A percentile compares a stretch with the other conserved stretches of the same genome.
These are phyloP conservation scores for Maudiozyma saulgeensis DNA, from an alignment of 805 yeast species.

Conservation along the genomic window DNA sequence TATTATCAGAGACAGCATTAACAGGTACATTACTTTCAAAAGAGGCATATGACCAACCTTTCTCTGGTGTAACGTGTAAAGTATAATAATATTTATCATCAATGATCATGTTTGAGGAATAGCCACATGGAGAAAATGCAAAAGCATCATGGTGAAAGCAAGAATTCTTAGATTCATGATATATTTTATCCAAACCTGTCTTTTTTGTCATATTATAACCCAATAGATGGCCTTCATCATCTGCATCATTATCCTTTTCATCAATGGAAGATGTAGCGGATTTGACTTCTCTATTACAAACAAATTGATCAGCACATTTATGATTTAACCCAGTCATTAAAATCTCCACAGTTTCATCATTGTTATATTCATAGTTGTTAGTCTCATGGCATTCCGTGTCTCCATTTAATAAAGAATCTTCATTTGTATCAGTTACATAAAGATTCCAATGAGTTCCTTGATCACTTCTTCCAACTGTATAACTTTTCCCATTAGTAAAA, in stretches of 20 bases:
- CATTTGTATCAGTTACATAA: conserved; percentile 49
- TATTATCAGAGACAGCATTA: conserved; percentile 24
- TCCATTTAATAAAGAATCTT: background rate
- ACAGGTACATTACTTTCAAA: conserved; percentile 81
- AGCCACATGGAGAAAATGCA: conserved; percentile 91
- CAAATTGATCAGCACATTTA: conserved; percentile 47
- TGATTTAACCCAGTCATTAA: conserved; percentile 79
- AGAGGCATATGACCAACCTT: conserved; percentile 91
- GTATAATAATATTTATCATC: conserved; percentile 63
- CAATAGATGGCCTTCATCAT: conserved; percentile 58
- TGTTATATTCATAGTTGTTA: conserved; percentile 7
- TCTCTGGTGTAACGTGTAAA: conserved; percentile 88
- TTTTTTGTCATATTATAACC: conserved; percentile 61
- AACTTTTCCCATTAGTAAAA: conserved; percentile 54
- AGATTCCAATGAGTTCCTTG: conserved; percentile 82
- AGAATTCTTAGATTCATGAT: conserved; percentile 21
- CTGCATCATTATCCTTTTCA: conserved; percentile 10
- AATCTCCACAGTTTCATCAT: conserved; percentile 76
- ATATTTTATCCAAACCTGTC: conserved; percentile 56
- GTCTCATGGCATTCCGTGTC: background rate
- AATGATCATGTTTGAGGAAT: conserved; percentile 75
- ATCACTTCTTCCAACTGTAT: conserved; percentile 70
- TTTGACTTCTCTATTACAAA: conserved; percentile 35
- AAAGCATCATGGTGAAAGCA: conserved; percentile 67
- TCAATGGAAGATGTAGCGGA: conserved; percentile 4